A percentile compares a stretch with the other conserved stretches of the same genome.
These are phyloP conservation scores for Pontederia crassipes DNA, from an alignment of 176 grass and related monocot genomes.

Conservation along the genomic window DNA sequence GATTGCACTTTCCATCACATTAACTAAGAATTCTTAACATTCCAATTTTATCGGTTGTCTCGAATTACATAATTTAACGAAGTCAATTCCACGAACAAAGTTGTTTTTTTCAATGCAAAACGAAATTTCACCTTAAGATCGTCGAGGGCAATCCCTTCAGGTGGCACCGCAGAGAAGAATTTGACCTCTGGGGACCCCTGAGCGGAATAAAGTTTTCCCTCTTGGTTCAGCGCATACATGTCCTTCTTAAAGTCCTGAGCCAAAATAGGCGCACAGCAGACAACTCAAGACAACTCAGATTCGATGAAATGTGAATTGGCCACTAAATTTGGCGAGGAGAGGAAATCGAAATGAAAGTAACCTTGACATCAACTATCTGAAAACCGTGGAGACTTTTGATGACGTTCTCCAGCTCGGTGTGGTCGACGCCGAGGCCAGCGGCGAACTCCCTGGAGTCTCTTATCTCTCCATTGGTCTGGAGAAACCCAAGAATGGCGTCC, in stretches of 20 bases:
- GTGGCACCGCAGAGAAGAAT: conserved; percentile 50
- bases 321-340: not conserved
- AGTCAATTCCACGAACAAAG: too few relatives aligned
- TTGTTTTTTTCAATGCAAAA: too few relatives aligned
- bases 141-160: conserved; percentile 43
- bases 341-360: conserved; percentile 3
- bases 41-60: too few relatives aligned
- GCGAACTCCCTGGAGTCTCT: conserved; percentile 55
- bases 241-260: conserved; percentile 65
- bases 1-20: too few relatives aligned
- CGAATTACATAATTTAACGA: too few relatives aligned
- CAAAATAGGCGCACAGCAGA: not conserved
- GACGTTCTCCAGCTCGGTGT: conserved; percentile 55
- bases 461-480: conserved; percentile 41
- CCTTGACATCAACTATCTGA: conserved; percentile 50
- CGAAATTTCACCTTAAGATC: conserved; percentile 45
- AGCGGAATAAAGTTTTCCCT: conserved; percentile 55
- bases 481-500: conserved; percentile 34
- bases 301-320: not conserved
- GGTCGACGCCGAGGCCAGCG: conserved; percentile 41
- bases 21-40: too few relatives aligned
- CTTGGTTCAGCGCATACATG: conserved; percentile 54
- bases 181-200: conserved; percentile 61
- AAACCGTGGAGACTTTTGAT: conserved; percentile 84
- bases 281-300: not conserved